Conservation (phyloP, 768 basidiomycete genomes). For the Lactifluus subvellereus region DNA sequence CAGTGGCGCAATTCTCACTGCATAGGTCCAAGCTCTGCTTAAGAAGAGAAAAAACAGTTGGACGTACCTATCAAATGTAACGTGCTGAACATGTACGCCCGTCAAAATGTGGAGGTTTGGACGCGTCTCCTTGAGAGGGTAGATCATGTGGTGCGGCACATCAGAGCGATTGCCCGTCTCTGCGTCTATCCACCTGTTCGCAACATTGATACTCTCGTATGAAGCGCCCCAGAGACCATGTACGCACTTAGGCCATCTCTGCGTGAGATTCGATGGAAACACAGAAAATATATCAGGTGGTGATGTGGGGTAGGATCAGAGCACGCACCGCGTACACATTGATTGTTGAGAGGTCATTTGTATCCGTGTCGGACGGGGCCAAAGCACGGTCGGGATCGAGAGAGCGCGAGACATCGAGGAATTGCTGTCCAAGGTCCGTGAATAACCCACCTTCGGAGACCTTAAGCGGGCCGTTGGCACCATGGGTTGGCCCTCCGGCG, state of each 20-base stretch:
- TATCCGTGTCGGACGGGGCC: slow-evolving; percentile 20
- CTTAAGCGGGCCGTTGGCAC: slow-evolving; percentile 41
- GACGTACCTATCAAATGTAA: slow-evolving; percentile 33
- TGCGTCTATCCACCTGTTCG: slow-evolving; percentile 46
- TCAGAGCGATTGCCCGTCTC: slow-evolving; percentile 53
- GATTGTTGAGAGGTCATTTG: slow-evolving; percentile 27
- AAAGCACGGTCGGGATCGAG: slow-evolving; percentile 25
- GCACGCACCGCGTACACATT: slow-evolving; percentile 29
- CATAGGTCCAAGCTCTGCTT: not conserved
- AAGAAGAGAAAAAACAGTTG: not conserved
- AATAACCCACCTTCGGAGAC: slow-evolving; percentile 28
- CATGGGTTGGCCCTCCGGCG: slow-evolving; percentile 36
- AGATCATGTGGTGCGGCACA: slow-evolving; percentile 39
- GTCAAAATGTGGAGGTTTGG: slow-evolving; percentile 32
- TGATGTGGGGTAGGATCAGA: too few species aligned
- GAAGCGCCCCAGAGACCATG: not conserved
- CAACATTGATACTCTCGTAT: not conserved
- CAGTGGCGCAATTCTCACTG: slow-evolving; percentile 35
- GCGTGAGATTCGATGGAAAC: slow-evolving; percentile 8
- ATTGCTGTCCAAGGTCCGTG: slow-evolving; percentile 27
- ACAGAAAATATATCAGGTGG: not conserved
- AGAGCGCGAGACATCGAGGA: slow-evolving; percentile 26
- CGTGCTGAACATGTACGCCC: slow-evolving; percentile 33
- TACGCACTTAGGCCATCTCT: slow-evolving; percentile 53
- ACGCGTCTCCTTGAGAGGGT: slow-evolving; percentile 28